Evolutionary conservation across 768 basidiomycete genomes (phyloP).

Genomic region (Pulveroboletus frians): DNA sequence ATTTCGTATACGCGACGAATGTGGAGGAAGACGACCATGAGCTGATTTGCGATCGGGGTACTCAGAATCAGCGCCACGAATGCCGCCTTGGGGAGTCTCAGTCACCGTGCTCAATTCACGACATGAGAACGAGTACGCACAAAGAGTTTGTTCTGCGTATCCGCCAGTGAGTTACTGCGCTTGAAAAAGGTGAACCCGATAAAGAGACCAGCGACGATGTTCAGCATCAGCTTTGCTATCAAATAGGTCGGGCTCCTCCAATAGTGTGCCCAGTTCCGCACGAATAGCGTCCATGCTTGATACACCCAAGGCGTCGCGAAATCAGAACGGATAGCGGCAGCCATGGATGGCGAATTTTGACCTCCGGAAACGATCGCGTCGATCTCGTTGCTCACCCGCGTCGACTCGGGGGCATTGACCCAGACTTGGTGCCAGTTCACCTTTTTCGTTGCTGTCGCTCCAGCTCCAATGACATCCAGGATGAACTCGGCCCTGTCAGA

Average conservation of each 20-base stretch:
- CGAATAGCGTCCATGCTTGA: too few relatives aligned
- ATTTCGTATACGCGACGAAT: slow-evolving; percentile 61
- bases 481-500: background rate
- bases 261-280: too few relatives aligned
- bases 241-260: slow-evolving; percentile 53
- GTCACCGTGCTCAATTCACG: background rate
- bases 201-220: slow-evolving; percentile 50
- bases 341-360: too few relatives aligned
- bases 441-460: too few relatives aligned
- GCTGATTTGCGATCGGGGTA: slow-evolving; percentile 56
- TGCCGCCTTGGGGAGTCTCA: slow-evolving; percentile 35
- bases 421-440: too few relatives aligned
- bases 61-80: slow-evolving; percentile 50
- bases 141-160: slow-evolving; percentile 63
- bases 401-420: too few relatives aligned
- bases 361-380: too few relatives aligned
- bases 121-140: slow-evolving; percentile 33
- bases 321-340: too few relatives aligned
- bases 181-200: slow-evolving; percentile 62
- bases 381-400: too few relatives aligned
- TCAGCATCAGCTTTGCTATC: slow-evolving; percentile 53
- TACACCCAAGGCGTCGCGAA: too few relatives aligned
- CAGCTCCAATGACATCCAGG: too few relatives aligned
- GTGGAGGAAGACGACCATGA: slow-evolving; percentile 56
- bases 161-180: slow-evolving; percentile 48